These are phyloP conservation scores for Flaveria brownii DNA, from an alignment of 129 eudicot species.

Conservation along the genomic window DNA sequence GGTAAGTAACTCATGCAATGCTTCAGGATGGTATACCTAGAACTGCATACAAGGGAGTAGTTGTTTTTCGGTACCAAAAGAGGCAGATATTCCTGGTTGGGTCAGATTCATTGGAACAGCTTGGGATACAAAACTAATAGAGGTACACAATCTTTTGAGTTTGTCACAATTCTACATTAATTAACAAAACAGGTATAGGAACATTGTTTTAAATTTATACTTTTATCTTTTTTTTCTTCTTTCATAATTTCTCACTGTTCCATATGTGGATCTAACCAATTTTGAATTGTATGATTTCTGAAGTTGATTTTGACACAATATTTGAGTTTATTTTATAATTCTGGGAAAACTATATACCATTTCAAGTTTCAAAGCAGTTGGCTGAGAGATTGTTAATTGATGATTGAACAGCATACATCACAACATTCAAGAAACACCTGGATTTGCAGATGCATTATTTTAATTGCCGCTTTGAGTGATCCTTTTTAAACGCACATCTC, in stretches of 20 bases:
- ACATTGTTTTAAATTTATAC: background rate
- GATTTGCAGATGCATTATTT: background rate
- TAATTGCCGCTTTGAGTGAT: background rate
- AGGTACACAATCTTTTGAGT: constrained; percentile 20
- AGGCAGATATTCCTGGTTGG: constrained; percentile 74
- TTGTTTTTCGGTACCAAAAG: constrained; percentile 75
- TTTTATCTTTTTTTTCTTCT: background rate
- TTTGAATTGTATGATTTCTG: constrained; percentile 10
- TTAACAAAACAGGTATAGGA: constrained; percentile 1
- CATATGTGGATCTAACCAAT: background rate
- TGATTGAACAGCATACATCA: background rate
- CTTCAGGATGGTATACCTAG: constrained; percentile 47
- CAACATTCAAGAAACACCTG: background rate
- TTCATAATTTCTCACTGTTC: background rate
- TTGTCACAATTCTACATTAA: constrained; percentile 8
- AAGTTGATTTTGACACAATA: constrained; percentile 15
- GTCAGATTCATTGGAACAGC: constrained; percentile 70
- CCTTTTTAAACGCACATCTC: background rate
- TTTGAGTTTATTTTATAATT: constrained; percentile 11
- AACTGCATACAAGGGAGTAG: constrained; percentile 86
- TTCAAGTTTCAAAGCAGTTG: constrained; percentile 6
- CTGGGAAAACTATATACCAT: constrained; percentile 6
- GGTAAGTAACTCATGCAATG: constrained; percentile 2
- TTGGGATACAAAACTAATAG: constrained; percentile 52
- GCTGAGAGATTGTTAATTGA: background rate